Base-by-base conservation (phyloP, 1,139 yeast genomes). In the Saccharomycopsis crataegensis region DNA sequence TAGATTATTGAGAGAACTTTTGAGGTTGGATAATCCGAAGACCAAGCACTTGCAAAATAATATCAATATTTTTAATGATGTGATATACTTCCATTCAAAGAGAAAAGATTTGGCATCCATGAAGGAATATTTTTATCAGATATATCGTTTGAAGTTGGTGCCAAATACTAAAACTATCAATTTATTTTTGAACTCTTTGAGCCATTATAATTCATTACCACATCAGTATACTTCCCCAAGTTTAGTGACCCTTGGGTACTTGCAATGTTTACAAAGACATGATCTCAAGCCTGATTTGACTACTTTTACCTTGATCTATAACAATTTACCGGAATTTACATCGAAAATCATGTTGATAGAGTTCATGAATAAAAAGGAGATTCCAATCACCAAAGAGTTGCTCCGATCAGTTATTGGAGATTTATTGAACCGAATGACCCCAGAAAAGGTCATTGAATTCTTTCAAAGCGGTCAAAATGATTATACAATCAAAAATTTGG, bases 121-220 rank as follows among this genome's bases (percentile, higher is more conserved):
- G 47, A 64, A 75, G 46, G 75, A 70, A 54, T 60, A 75, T 12
- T 61, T 74, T 28, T 67, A 67, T 5, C 72, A 73, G 51, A 72
- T 77, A 67, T 62, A 67, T 28, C 50, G 65, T 2, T 71, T 70
- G 49, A 67, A 67, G 1, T 57, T 68, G 9, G 49, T 57, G 2
- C 75, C 75, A 3, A 70, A 73, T 52, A 66, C 76, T 2, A 70
- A 67, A 28, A 77, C 81, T 0, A 78, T 70, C 61, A 76, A 76
- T 58, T 58, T 71, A 14, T 55, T 76, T 46, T 33, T 56, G 12
- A 34, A 36, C 1, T 47, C 42, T 14, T 14, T 56, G 2, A 32
- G 42, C 8, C 17, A 32, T 14, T 45, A 42, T 14, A 43, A 34
- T 11, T 8, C 36, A 14, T 8, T 32, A 8, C 56, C 58, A 8